Evolutionary conservation across 495 filamentous ascomycete species (phyloP).

Genomic region (Xylaria curta): DNA sequence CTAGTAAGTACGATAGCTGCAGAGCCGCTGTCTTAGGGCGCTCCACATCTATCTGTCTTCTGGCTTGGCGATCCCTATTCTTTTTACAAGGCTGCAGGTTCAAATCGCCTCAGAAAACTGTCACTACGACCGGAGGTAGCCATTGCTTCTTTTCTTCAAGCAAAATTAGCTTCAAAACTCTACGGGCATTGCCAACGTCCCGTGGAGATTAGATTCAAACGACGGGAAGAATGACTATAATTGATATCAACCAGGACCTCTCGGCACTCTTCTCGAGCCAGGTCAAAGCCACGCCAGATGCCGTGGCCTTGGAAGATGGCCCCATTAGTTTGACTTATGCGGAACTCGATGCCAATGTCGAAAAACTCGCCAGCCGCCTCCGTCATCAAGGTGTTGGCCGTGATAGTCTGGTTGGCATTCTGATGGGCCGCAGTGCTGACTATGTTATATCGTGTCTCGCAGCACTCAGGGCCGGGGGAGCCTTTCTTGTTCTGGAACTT

Average conservation of each 20-base stretch:
- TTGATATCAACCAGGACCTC: conserved; percentile 69
- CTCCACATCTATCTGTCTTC: conserved; percentile 15
- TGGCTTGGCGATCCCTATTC: neutral
- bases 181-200: neutral
- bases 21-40: conserved; percentile 3
- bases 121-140: neutral
- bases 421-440: conserved; percentile 69
- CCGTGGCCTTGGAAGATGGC: conserved; percentile 67
- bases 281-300: conserved; percentile 62
- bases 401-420: conserved; percentile 67
- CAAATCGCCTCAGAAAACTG: neutral
- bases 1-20: conserved; percentile 7
- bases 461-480: conserved; percentile 68
- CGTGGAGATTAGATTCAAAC: neutral
- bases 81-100: conserved; percentile 7
- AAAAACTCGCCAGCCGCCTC: conserved; percentile 59
- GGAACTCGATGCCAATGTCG: conserved; percentile 65
- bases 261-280: conserved; percentile 65
- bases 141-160: neutral
- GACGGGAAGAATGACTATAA: conserved; percentile 54
- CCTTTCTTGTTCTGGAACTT: conserved; percentile 73
- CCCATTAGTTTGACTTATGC: conserved; percentile 62
- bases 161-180: neutral
- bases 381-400: conserved; percentile 62
- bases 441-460: conserved; percentile 75